Conservation (phyloP, 257 asterid species). For the Anisodus acutangulus region DNA sequence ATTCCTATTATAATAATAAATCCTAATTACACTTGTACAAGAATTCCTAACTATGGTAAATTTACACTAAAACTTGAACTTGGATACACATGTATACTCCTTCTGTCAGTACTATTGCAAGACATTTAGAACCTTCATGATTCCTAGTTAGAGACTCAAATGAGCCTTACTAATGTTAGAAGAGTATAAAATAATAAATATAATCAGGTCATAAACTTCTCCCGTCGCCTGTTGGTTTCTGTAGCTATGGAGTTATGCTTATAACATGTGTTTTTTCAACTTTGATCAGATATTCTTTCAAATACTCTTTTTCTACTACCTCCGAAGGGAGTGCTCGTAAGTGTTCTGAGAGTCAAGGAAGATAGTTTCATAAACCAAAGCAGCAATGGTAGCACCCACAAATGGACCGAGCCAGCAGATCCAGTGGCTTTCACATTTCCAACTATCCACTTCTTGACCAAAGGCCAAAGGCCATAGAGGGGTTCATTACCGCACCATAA, state of each 20-base stretch:
- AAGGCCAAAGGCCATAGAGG: slow-evolving; percentile 83
- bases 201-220: too few relatives aligned
- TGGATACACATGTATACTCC: too few relatives aligned
- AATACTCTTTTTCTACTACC: neutral
- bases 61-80: too few relatives aligned
- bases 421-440: slow-evolving; percentile 55
- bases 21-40: too few relatives aligned
- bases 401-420: slow-evolving; percentile 63
- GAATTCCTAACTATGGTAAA: too few relatives aligned
- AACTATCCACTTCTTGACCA: slow-evolving; percentile 78
- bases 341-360: slow-evolving; percentile 48
- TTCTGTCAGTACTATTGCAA: too few relatives aligned
- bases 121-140: too few relatives aligned
- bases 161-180: too few relatives aligned
- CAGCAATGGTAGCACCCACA: slow-evolving; percentile 65
- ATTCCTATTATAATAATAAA: too few relatives aligned
- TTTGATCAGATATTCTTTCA: neutral
- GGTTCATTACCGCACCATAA: slow-evolving; percentile 80
- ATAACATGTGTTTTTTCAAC: neutral
- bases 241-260: neutral
- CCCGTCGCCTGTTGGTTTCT: too few relatives aligned
- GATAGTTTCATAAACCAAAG: slow-evolving; percentile 57
- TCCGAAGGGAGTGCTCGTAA: slow-evolving; percentile 57
- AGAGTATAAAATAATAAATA: too few relatives aligned
- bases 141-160: too few relatives aligned